Evolutionary conservation across 306 rosid species (phyloP).

Genomic region (Senna siamea): DNA sequence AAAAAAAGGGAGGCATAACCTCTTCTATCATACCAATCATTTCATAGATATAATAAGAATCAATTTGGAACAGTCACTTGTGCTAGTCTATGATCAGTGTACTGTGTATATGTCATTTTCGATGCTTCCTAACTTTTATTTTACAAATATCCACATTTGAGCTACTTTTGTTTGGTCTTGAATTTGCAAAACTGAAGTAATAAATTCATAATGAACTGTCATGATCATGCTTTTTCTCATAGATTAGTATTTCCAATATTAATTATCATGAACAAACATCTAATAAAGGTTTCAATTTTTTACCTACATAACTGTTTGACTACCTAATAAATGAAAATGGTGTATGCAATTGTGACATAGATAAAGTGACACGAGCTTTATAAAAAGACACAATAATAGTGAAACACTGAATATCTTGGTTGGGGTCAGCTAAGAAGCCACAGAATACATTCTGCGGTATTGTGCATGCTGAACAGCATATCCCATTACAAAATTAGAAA

Average conservation of each 20-base stretch:
- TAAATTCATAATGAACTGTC: constrained; percentile 3
- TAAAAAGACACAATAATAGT: constrained; percentile 28
- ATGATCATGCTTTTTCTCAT: neutral
- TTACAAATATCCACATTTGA: constrained; percentile 3
- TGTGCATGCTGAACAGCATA: constrained; percentile 13
- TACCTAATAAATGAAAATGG: constrained; percentile 1
- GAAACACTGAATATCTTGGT: constrained; percentile 27
- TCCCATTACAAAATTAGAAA: constrained; percentile 15
- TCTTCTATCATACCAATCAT: neutral
- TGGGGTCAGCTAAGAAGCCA: constrained; percentile 18
- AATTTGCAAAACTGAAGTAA: constrained; percentile 9
- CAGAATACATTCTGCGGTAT: constrained; percentile 20
- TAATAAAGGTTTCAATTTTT: constrained; percentile 1
- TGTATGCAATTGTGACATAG: constrained; percentile 2
- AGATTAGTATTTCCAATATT: constrained; percentile 31
- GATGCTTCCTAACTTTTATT: neutral
- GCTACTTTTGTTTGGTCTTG: neutral
- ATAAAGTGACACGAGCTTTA: constrained; percentile 20
- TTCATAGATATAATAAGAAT: constrained; percentile 18
- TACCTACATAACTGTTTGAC: constrained; percentile 11
- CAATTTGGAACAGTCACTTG: neutral
- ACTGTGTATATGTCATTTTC: too few relatives aligned
- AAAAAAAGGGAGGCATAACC: too few relatives aligned
- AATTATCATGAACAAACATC: constrained; percentile 17
- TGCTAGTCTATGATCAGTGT: neutral